Evolutionary conservation across 352 stramenopile species (phyloP).

Genomic region (Globisporangium megalacanthum): DNA sequence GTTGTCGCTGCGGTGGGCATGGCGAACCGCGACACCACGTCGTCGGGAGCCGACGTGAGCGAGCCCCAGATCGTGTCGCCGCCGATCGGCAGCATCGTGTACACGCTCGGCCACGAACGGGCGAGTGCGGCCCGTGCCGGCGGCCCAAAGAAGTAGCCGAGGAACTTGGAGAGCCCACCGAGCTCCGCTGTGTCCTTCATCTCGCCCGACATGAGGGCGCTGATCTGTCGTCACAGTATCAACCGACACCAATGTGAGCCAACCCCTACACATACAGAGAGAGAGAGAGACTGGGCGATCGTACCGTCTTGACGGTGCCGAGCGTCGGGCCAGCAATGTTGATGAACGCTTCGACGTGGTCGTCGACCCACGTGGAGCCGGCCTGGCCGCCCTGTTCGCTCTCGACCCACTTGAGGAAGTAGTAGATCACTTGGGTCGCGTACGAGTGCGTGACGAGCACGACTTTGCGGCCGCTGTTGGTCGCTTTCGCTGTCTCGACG

Average conservation of each 20-base stretch:
- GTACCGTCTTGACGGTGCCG: slow-evolving; percentile 84
- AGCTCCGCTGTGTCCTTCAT: slow-evolving; percentile 94
- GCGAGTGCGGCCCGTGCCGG: slow-evolving; percentile 48
- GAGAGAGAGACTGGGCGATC: not conserved
- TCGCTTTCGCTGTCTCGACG: slow-evolving; percentile 86
- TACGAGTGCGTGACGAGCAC: slow-evolving; percentile 93
- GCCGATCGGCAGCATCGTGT: slow-evolving; percentile 91
- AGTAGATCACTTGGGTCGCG: slow-evolving; percentile 88
- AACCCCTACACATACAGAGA: not conserved
- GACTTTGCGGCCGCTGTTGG: slow-evolving; percentile 76
- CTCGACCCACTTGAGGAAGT: slow-evolving; percentile 96
- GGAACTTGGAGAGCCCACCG: slow-evolving; percentile 77
- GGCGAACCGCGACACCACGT: slow-evolving; percentile 54
- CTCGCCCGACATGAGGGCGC: slow-evolving; percentile 91
- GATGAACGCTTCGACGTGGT: slow-evolving; percentile 88
- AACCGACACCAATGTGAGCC: not conserved
- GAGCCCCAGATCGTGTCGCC: slow-evolving; percentile 88
- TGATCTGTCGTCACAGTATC: slow-evolving; percentile 30
- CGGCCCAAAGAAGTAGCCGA: slow-evolving; percentile 75
- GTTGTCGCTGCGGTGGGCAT: slow-evolving; percentile 20
- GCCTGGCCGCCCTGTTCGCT: slow-evolving; percentile 75
- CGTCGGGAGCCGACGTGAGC: slow-evolving; percentile 44
- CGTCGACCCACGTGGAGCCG: slow-evolving; percentile 90
- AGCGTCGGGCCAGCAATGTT: slow-evolving; percentile 94
- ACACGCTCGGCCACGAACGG: slow-evolving; percentile 80